A percentile compares a stretch with the other conserved stretches of the same genome.
phyloP scores from a whole-genome alignment of 257 asterid species.

The Scutellaria baicalensis region DNA sequence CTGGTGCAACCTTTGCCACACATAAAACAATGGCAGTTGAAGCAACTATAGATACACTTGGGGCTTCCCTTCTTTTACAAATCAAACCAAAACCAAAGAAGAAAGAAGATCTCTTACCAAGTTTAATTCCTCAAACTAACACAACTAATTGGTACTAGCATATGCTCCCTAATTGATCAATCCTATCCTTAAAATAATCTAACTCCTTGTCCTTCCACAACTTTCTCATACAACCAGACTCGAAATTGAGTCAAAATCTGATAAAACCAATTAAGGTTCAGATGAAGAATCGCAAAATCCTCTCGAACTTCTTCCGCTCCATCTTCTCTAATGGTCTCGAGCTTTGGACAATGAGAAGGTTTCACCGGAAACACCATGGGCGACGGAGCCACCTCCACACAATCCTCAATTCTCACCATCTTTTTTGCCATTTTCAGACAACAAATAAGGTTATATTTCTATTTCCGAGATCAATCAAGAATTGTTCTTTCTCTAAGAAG shows the following conservation, averaged over 20 bases:
- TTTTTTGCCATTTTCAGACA: conserved; percentile 27
- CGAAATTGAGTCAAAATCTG: conserved; percentile 2
- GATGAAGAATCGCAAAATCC: not conserved
- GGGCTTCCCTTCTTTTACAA: too few relatives aligned
- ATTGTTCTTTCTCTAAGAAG: too few relatives aligned
- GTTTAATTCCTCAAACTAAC: too few relatives aligned
- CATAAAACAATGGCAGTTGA: too few relatives aligned
- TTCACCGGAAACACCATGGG: conserved; percentile 21
- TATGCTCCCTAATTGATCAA: too few relatives aligned
- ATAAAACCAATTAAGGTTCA: not conserved
- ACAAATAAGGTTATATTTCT: too few relatives aligned
- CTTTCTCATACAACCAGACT: not conserved
- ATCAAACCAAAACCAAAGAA: too few relatives aligned
- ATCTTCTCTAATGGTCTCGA: conserved; percentile 47
- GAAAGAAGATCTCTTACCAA: too few relatives aligned
- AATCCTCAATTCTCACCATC: not conserved
- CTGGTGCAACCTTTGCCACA: too few relatives aligned
- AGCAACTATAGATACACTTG: too few relatives aligned
- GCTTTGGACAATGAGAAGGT: conserved; percentile 37
- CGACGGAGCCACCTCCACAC: conserved; percentile 43
- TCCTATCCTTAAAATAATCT: not conserved
- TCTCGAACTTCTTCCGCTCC: conserved; percentile 19
- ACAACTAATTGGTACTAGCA: too few relatives aligned
- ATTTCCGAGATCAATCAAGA: not conserved
- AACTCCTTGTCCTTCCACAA: not conserved